Conservation (phyloP, 805 yeast genomes). For the Jamesozyma spencerorum region DNA sequence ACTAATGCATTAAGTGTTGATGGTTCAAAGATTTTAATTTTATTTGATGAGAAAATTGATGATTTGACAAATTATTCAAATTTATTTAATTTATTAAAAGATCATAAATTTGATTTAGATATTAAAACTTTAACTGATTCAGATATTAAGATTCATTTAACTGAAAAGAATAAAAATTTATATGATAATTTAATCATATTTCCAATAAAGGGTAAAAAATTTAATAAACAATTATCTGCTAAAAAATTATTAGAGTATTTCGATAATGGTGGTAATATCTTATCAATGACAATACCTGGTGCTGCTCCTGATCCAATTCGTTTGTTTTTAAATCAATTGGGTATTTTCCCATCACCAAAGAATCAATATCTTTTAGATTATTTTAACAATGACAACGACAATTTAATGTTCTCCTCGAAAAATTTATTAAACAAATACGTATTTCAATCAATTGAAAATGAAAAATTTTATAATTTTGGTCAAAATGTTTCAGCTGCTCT, state of each 20-base stretch:
- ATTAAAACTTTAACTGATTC: slow-evolving; percentile 10
- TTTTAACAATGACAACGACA: slow-evolving; percentile 31
- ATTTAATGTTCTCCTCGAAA: slow-evolving; percentile 11
- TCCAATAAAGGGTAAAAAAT: slow-evolving; percentile 45
- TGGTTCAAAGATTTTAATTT: slow-evolving; percentile 26
- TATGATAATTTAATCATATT: slow-evolving; percentile 52
- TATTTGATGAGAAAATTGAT: slow-evolving; percentile 27
- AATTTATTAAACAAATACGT: slow-evolving; percentile 7
- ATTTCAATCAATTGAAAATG: not conserved
- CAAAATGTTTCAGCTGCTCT: slow-evolving; percentile 54
- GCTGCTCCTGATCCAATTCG: slow-evolving; percentile 57
- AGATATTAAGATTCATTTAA: slow-evolving; percentile 13
- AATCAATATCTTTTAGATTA: slow-evolving; percentile 57
- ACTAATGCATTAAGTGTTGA: slow-evolving; percentile 5
- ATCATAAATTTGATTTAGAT: slow-evolving; percentile 30
- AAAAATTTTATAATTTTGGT: slow-evolving; percentile 24
- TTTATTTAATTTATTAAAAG: slow-evolving; percentile 23
- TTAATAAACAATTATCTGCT: slow-evolving; percentile 35
- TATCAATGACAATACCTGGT: slow-evolving; percentile 48
- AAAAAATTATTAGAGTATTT: slow-evolving; percentile 50
- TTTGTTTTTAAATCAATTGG: slow-evolving; percentile 65
- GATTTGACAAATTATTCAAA: slow-evolving; percentile 20
- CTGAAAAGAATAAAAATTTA: slow-evolving; percentile 35
- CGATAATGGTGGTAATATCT: slow-evolving; percentile 61
- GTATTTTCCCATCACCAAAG: slow-evolving; percentile 75